Evolutionary conservation across 805 yeast species (phyloP).

Genomic region (Millerago galiae): DNA sequence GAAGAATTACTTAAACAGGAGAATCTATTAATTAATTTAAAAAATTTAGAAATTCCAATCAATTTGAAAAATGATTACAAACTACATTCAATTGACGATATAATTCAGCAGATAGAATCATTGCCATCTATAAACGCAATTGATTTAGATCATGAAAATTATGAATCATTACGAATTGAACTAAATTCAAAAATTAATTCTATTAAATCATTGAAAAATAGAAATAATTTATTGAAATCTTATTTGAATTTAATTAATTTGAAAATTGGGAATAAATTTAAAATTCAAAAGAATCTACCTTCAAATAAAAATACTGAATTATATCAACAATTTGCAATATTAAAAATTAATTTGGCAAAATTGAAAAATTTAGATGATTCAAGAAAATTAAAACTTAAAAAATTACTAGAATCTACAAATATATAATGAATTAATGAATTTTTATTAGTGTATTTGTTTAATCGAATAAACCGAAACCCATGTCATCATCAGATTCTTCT

Average conservation of each 20-base stretch:
- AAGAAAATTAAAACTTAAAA: conserved; percentile 5
- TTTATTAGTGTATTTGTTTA: conserved; percentile 24
- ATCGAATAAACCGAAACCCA: conserved; percentile 79
- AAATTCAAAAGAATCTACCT: neutral
- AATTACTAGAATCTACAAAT: neutral
- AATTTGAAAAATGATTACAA: conserved; percentile 14
- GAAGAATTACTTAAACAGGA: conserved; percentile 5
- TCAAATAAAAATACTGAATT: neutral
- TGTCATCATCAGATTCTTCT: conserved; percentile 53
- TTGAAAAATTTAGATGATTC: conserved; percentile 15
- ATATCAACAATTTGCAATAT: neutral
- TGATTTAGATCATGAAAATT: neutral
- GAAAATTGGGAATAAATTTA: neutral
- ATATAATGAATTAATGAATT: conserved; percentile 3
- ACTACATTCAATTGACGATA: conserved; percentile 13
- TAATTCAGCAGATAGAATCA: conserved; percentile 12
- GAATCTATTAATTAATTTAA: conserved; percentile 4
- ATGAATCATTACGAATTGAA: neutral
- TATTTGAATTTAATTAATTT: conserved; percentile 7
- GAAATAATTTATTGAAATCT: conserved; percentile 4
- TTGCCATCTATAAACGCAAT: conserved; percentile 13
- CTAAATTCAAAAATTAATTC: conserved; percentile 5
- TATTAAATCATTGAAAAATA: conserved; percentile 7
- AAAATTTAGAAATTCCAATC: conserved; percentile 11
- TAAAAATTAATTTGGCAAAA: conserved; percentile 17